Percentiles rank a stretch among this genome's conserved stretches.
phyloP scores from a whole-genome alignment of 441 rosid genomes.

The Populus hybrid region DNA sequence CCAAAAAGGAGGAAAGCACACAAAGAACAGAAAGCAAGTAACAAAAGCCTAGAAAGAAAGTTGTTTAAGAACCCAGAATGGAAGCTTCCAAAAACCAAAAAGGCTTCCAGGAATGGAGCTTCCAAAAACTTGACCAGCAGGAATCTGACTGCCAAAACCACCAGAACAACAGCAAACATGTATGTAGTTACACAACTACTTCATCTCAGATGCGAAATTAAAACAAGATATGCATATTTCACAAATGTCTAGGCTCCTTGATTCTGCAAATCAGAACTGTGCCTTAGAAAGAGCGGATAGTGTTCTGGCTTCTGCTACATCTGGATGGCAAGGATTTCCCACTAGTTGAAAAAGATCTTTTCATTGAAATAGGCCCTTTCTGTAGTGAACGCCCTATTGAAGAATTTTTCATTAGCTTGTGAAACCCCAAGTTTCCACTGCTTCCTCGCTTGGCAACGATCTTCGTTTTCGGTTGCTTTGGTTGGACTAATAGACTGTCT shows the following conservation, averaged over 20 bases:
- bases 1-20: too few species aligned
- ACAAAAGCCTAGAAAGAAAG: too few species aligned
- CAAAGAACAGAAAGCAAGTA: too few species aligned
- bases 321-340: slow-evolving; percentile 31
- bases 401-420: slow-evolving; percentile 30
- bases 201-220: neutral
- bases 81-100: neutral
- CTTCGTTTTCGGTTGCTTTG: slow-evolving; percentile 17
- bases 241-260: neutral
- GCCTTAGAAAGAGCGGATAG: slow-evolving; percentile 29
- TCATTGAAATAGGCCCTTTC: slow-evolving; percentile 37
- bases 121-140: neutral
- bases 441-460: slow-evolving; percentile 16
- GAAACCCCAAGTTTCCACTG: slow-evolving; percentile 20
- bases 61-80: too few species aligned
- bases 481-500: slow-evolving; percentile 4
- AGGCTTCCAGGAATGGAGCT: neutral
- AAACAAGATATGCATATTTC: neutral
- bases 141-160: neutral
- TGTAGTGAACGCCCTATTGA: slow-evolving; percentile 30
- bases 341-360: slow-evolving; percentile 38
- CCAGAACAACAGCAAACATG: neutral
- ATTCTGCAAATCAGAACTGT: neutral
- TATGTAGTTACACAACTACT: neutral
- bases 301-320: slow-evolving; percentile 28